Conservation (phyloP, 805 yeast species). For the Helenozyma rhizophorensis region DNA sequence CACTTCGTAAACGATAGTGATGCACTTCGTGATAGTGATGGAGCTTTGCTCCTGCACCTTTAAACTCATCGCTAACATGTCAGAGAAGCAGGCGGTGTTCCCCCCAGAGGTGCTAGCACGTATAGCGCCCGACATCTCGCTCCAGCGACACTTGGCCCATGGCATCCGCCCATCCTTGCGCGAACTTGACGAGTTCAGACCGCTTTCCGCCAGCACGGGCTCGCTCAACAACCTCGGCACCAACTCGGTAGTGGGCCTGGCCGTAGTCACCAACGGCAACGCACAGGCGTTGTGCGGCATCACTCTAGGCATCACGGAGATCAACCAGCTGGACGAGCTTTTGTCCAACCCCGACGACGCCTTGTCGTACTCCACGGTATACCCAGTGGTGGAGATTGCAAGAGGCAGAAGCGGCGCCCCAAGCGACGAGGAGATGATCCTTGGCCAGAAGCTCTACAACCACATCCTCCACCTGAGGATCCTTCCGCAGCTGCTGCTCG, state of each 20-base stretch:
- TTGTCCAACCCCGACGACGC: conserved; percentile 16
- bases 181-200: conserved; percentile 66
- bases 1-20: too few species aligned
- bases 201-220: conserved; percentile 38
- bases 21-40: too few species aligned
- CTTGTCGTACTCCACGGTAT: conserved; percentile 37
- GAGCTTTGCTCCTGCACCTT: too few species aligned
- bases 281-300: conserved; percentile 70
- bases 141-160: conserved; percentile 70
- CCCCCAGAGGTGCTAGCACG: conserved; percentile 81
- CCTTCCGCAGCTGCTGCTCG: conserved; percentile 27
- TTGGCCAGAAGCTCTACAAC: conserved; percentile 64
- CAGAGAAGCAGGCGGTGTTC: conserved; percentile 42
- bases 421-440: conserved; percentile 76
- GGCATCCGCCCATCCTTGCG: conserved; percentile 78
- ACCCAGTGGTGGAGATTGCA: conserved; percentile 72
- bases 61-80: not conserved
- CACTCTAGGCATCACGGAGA: conserved; percentile 63
- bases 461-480: conserved; percentile 54
- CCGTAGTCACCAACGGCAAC: conserved; percentile 65
- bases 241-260: conserved; percentile 54
- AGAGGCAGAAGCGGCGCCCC: conserved; percentile 79
- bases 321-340: conserved; percentile 30
- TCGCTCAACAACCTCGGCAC: conserved; percentile 32
- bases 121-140: conserved; percentile 78